Conservation (phyloP, 2,329 filamentous ascomycete species). For the Aspergillus japonicus region DNA sequence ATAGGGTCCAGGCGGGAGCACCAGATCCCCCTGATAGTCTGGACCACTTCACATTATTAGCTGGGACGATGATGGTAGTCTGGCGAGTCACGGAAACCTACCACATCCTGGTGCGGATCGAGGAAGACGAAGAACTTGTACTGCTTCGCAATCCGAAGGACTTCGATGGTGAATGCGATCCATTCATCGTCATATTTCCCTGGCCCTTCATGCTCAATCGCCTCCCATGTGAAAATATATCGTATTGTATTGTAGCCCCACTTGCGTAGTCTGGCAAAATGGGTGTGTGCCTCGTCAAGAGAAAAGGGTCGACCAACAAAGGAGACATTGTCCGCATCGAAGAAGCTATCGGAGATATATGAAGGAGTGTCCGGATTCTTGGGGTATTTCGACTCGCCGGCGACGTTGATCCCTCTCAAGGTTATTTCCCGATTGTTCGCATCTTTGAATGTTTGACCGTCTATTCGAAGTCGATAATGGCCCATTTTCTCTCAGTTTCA, state of each 20-base stretch:
- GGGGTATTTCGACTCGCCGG: slow-evolving; percentile 86
- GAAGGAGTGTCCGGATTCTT: slow-evolving; percentile 78
- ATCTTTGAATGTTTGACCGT: slow-evolving; percentile 83
- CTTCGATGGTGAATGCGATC: slow-evolving; percentile 84
- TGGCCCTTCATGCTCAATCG: slow-evolving; percentile 89
- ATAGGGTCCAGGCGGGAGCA: slow-evolving; percentile 95
- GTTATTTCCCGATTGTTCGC: slow-evolving; percentile 77
- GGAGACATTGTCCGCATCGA: slow-evolving; percentile 85
- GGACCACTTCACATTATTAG: slow-evolving; percentile 68
- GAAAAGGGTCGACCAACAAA: slow-evolving; percentile 86
- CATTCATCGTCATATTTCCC: slow-evolving; percentile 92
- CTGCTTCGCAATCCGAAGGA: slow-evolving; percentile 77
- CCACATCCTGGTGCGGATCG: slow-evolving; percentile 98
- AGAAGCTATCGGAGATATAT: slow-evolving; percentile 75
- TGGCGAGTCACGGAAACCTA: slow-evolving; percentile 47
- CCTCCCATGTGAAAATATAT: slow-evolving; percentile 98
- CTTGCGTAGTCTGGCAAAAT: slow-evolving; percentile 80
- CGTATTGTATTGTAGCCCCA: slow-evolving; percentile 96
- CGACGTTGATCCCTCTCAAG: slow-evolving; percentile 90
- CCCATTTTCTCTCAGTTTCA: slow-evolving; percentile 56
- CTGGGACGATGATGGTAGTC: slow-evolving; percentile 11
- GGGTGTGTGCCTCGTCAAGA: slow-evolving; percentile 75
- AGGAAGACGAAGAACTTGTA: slow-evolving; percentile 98
- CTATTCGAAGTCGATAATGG: slow-evolving; percentile 74
- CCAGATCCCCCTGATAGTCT: slow-evolving; percentile 91